phyloP scores from a whole-genome alignment of 371 early-diverging fungal species.

The Syncephalastrum sp. region DNA sequence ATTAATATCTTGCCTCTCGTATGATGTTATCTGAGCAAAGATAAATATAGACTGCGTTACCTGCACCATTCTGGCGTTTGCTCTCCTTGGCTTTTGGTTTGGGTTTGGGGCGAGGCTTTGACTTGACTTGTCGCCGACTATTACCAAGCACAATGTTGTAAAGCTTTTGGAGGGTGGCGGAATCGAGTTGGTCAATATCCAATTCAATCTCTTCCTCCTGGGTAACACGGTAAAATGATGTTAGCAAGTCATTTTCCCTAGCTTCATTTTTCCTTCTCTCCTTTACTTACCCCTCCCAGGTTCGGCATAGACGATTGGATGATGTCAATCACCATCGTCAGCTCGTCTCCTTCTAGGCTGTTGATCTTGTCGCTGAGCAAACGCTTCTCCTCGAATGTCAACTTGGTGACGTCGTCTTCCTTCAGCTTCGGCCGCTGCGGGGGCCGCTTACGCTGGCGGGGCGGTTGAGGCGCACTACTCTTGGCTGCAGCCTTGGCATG shows the following conservation, averaged over 20 bases:
- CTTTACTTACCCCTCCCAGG: conserved; percentile 54
- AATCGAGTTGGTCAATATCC: conserved; percentile 88
- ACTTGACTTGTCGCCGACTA: too few relatives aligned
- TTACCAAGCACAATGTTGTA: conserved; percentile 78
- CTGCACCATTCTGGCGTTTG: too few relatives aligned
- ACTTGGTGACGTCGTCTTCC: conserved; percentile 31
- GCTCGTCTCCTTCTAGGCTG: conserved; percentile 67
- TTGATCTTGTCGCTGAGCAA: conserved; percentile 85
- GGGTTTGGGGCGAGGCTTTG: conserved; percentile 7
- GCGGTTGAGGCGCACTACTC: too few relatives aligned
- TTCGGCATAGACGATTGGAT: conserved; percentile 83
- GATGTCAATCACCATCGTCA: conserved; percentile 77
- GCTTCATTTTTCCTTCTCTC: not conserved
- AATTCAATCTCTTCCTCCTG: conserved; percentile 78
- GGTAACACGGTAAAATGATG: not conserved
- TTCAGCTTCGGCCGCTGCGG: too few relatives aligned
- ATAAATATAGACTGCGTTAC: not conserved
- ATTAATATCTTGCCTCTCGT: conserved; percentile 9
- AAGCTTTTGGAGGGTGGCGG: conserved; percentile 73
- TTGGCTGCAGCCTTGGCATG: conserved; percentile 14
- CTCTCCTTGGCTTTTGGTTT: conserved; percentile 20
- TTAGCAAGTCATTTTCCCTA: not conserved
- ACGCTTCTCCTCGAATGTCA: conserved; percentile 87
- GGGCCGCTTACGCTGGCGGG: too few relatives aligned
- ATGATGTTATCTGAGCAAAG: conserved; percentile 16